Conservation (phyloP, 768 basidiomycete genomes). For the Pleurotus citrinopileatus region DNA sequence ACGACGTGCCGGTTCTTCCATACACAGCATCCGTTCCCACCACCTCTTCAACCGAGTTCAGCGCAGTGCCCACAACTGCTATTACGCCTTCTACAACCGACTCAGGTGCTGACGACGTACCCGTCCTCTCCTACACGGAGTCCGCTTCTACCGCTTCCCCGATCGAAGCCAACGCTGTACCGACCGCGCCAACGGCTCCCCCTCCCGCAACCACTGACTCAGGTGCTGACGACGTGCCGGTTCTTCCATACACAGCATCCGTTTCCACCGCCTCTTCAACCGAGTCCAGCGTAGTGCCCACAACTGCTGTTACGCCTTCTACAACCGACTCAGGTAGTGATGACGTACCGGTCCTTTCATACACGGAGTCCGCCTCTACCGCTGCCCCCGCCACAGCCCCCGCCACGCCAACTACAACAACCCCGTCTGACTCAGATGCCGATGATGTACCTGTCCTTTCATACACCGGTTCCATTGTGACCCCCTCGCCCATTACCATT, state of each 20-base stretch:
- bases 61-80: background rate
- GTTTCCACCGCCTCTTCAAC: background rate
- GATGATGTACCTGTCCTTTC: constrained; percentile 2
- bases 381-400: background rate
- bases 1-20: background rate
- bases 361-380: background rate
- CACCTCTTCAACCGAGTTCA: too few relatives aligned
- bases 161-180: background rate
- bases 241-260: background rate
- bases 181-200: background rate
- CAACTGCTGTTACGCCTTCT: background rate
- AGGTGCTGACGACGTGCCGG: background rate
- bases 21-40: background rate
- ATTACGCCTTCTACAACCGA: background rate
- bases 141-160: background rate
- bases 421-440: background rate
- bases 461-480: background rate
- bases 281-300: background rate
- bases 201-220: background rate
- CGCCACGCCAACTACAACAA: background rate
- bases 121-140: background rate
- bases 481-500: background rate
- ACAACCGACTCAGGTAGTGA: background rate
- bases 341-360: constrained; percentile 5
- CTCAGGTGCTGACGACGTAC: constrained; percentile 1